Percentiles rank a stretch among this genome's conserved stretches.
Evolutionary conservation across 1,284 basidiomycete species (phyloP).

Genomic region (Wallemia ichthyophaga): DNA sequence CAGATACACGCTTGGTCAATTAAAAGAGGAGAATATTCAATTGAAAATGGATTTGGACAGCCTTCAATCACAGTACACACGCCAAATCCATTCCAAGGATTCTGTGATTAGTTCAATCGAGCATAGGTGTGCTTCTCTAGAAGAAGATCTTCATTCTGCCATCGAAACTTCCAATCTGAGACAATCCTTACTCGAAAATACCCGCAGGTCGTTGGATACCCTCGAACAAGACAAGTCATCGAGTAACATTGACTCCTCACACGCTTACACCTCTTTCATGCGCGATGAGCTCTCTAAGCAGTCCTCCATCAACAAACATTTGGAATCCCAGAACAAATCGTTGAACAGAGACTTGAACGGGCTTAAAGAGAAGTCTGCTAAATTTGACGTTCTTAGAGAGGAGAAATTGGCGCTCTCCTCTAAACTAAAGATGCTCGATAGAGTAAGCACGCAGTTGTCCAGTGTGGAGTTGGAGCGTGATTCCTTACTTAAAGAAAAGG

Average conservation of each 20-base stretch:
- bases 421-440: conserved; percentile 25
- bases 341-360: conserved; percentile 25
- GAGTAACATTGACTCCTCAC: conserved; percentile 4
- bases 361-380: conserved; percentile 26
- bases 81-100: neutral
- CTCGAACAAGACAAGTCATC: conserved; percentile 11
- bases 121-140: conserved; percentile 1
- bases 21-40: neutral
- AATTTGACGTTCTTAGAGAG: conserved; percentile 37
- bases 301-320: conserved; percentile 25
- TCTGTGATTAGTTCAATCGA: neutral
- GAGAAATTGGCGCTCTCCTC: conserved; percentile 35
- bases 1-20: neutral
- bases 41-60: neutral
- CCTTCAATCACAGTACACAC: neutral
- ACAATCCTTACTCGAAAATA: conserved; percentile 10
- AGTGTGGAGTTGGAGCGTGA: conserved; percentile 31
- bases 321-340: conserved; percentile 32
- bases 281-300: conserved; percentile 32
- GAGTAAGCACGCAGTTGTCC: conserved; percentile 26
- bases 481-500: conserved; percentile 24
- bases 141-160: conserved; percentile 9
- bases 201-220: conserved; percentile 13
- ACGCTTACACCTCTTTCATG: conserved; percentile 13
- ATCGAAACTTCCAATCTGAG: conserved; percentile 10